Evolutionary conservation across 805 yeast species (phyloP).

Genomic region (Helenozyma baotianmanensis): DNA sequence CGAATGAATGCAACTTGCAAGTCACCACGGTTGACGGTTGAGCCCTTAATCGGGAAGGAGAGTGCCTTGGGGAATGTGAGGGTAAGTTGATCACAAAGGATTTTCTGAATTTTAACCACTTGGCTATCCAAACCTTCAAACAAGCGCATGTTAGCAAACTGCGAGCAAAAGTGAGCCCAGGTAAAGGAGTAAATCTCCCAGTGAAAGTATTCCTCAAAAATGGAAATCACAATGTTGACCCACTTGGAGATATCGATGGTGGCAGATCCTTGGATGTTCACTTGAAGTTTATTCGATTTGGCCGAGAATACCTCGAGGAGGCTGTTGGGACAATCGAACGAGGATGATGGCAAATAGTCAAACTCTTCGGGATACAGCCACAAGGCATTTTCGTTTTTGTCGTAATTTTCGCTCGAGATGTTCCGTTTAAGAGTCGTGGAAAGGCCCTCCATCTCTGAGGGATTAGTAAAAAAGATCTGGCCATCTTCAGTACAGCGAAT

Average conservation of each 20-base stretch:
- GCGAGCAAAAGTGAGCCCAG: slow-evolving; percentile 68
- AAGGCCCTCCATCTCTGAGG: slow-evolving; percentile 61
- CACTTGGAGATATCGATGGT: slow-evolving; percentile 46
- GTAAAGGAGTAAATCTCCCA: slow-evolving; percentile 72
- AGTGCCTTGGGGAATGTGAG: slow-evolving; percentile 38
- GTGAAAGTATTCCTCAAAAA: slow-evolving; percentile 49
- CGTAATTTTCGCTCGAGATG: slow-evolving; percentile 15
- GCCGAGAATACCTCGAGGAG: slow-evolving; percentile 1
- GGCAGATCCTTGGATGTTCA: slow-evolving; percentile 2
- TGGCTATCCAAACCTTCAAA: slow-evolving; percentile 41
- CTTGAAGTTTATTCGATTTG: neutral
- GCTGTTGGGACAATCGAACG: slow-evolving; percentile 38
- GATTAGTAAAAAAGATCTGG: slow-evolving; percentile 45
- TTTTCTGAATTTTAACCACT: slow-evolving; percentile 37
- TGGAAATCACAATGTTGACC: slow-evolving; percentile 45
- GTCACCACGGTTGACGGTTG: slow-evolving; percentile 49
- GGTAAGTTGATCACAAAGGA: slow-evolving; percentile 57
- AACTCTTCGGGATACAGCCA: slow-evolving; percentile 65
- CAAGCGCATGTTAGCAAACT: slow-evolving; percentile 53
- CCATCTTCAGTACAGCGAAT: slow-evolving; percentile 46
- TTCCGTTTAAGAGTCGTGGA: slow-evolving; percentile 57
- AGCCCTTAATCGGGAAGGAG: slow-evolving; percentile 30
- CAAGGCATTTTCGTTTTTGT: slow-evolving; percentile 13
- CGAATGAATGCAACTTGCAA: slow-evolving; percentile 63
- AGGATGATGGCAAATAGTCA: slow-evolving; percentile 42